Base-by-base conservation (phyloP, 2,329 filamentous ascomycete species). In the Cercospora beticola region DNA sequence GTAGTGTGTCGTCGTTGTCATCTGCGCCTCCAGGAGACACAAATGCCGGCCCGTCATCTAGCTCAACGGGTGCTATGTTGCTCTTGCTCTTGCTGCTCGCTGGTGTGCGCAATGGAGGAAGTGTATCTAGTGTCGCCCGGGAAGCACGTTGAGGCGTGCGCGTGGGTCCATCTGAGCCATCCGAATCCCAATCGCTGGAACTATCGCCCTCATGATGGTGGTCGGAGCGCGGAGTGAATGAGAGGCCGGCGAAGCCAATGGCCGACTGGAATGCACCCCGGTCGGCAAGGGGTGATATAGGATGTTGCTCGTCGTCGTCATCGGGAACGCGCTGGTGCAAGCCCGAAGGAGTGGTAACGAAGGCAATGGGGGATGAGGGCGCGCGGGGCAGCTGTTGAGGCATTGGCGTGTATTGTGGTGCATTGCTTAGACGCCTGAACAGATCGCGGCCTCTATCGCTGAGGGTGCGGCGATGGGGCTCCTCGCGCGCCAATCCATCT, bases 1-100 rank as follows among this genome's bases (percentile, higher is more conserved):
- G 86, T 77, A 88, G 79, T 76, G 87, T 85, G 82, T 90, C 81
- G 78, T 88, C 83, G 70, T 87, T 84, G 52, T 82, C 79, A 43
- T 80, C 78, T 10, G 31, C 21, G 5, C 73, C 75, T 2, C 72
- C 73, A 4, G 77, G 82, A 4, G 87, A 83, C 69, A 86, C 86
- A 75, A 87, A 88, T 66, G 85, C 75, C n/a, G 84, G 82, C 40
- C 83, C 82, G 65, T 83, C 83, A 66, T 86, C 75, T 71, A 88
- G 88, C 70, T 87, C 83, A 67, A 79, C 71, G 60, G 76, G 72
- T 84, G 76, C 73, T 68, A 77, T 73, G 30, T 76, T 74, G 61
- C 76, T 74, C 36, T 64, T 69, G 70, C 72, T 73, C 23, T 64
- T 67, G 57, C 70, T 49, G 40, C 58, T 62, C 61, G 52, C 58